Evolutionary conservation across 2,329 filamentous ascomycete species (phyloP), one percentile per base, ranked within the genome.

Genomic region (Emericellopsis atlantica): DNA sequence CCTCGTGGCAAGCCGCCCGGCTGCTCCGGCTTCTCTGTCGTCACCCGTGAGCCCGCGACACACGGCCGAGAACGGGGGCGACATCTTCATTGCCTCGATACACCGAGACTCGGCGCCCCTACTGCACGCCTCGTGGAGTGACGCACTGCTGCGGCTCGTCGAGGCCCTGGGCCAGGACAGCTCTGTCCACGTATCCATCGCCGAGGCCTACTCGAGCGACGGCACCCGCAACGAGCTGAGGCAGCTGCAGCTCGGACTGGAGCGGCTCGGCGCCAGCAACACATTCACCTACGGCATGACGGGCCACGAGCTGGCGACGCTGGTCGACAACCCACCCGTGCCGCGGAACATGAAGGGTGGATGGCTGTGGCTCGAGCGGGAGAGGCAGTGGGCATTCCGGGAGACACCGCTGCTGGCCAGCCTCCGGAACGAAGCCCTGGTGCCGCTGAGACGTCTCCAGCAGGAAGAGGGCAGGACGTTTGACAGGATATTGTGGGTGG

Each of bases 191-290:
- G 69, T 87, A 33, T 77, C 74, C 44, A 69, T 85, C 24, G 71
- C 74, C 44, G 81, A 86, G 55, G 81, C 76, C 49, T 81, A 81
- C 5, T 82, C 76, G 52, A 78, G 72, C 62, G 82, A 86, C 53
- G 65, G 78, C 43, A 83, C 74, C 15, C 84, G 84, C 55, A 68
- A 62, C 14, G 73, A 72, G 6, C 59, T 87, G 47, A 59, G 55
- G 18, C 65, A 72, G 21, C 60, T 87, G 23, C 76, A 81, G 43
- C 48, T 45, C 1, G 57, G 70, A 41, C 60, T 85, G 9, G 71
- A 65, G 4, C 81, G 72, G 53, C 66, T 86, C 43, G 75, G 72
- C 29, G 70, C 83, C 16, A 70, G 79, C 49, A 80, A 84, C 56
- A 80, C 76, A 39, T 80, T 80, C 3, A 81, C 77, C 43, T 78